Conservation (phyloP, 1,284 basidiomycete genomes). For the Ganoderma leucocontextum region DNA sequence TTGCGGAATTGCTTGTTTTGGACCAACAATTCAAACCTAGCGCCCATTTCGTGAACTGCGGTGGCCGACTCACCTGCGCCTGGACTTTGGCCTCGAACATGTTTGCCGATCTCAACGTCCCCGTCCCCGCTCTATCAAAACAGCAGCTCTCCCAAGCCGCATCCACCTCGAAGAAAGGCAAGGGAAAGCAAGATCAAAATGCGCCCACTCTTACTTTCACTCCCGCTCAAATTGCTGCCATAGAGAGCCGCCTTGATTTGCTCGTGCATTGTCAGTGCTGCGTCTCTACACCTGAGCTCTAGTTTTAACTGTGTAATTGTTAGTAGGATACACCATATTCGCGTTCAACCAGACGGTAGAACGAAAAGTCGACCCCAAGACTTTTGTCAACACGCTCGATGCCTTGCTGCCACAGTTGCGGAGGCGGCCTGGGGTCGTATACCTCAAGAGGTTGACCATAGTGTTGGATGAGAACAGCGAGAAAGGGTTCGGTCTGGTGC, state of each 20-base stretch:
- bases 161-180: constrained; percentile 48
- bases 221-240: constrained; percentile 47
- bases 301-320: constrained; percentile 30
- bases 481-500: constrained; percentile 80
- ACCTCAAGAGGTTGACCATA: constrained; percentile 76
- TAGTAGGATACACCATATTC: constrained; percentile 84
- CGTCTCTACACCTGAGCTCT: neutral
- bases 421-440: constrained; percentile 62
- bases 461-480: constrained; percentile 81
- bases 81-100: constrained; percentile 32
- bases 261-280: constrained; percentile 52
- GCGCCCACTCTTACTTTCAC: constrained; percentile 40
- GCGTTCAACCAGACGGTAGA: constrained; percentile 75
- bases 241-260: constrained; percentile 53
- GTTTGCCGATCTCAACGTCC: constrained; percentile 55
- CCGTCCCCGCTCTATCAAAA: constrained; percentile 41
- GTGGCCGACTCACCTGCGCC: neutral
- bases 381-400: constrained; percentile 68
- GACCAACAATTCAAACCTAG: neutral
- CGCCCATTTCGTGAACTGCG: neutral
- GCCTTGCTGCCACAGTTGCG: constrained; percentile 60
- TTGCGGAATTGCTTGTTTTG: neutral
- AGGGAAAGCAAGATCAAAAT: constrained; percentile 47
- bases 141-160: constrained; percentile 29
- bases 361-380: constrained; percentile 74